phyloP scores from a whole-genome alignment of 192 early-diverging fungal species.

The Coemansia sp. region DNA sequence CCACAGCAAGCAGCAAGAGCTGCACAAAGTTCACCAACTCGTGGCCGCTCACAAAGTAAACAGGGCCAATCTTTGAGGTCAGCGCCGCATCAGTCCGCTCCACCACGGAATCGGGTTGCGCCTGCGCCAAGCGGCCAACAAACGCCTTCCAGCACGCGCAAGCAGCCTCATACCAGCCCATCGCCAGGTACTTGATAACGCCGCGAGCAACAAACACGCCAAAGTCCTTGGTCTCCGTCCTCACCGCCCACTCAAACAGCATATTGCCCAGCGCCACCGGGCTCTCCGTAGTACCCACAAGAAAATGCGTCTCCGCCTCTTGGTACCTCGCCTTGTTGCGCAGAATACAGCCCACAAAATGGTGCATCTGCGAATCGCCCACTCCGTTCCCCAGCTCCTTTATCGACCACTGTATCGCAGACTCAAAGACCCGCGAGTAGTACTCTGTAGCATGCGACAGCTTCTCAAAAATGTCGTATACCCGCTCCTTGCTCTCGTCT shows the following conservation, averaged over 20 bases:
- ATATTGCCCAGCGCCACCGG: conserved; percentile 70
- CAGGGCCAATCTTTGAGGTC: conserved; percentile 49
- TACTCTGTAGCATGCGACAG: conserved; percentile 57
- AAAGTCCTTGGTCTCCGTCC: conserved; percentile 59
- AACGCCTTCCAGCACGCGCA: conserved; percentile 55
- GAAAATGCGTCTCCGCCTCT: conserved; percentile 82
- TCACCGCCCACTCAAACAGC: conserved; percentile 72
- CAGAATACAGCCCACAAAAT: conserved; percentile 45
- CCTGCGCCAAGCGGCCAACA: conserved; percentile 25
- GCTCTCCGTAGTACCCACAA: conserved; percentile 81
- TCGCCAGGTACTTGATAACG: conserved; percentile 72
- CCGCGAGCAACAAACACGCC: conserved; percentile 78
- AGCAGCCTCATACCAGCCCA: conserved; percentile 56
- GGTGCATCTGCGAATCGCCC: conserved; percentile 49
- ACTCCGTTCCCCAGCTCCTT: conserved; percentile 17
- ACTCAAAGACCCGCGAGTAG: conserved; percentile 45
- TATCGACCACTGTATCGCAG: conserved; percentile 51
- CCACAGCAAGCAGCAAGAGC: conserved; percentile 63
- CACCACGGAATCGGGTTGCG: conserved; percentile 10
- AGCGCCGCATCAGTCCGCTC: conserved; percentile 26
- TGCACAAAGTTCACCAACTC: conserved; percentile 66
- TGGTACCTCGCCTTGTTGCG: conserved; percentile 65
- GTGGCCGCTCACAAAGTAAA: conserved; percentile 45
- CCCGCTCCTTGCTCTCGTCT: conserved; percentile 63
- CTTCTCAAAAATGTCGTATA: conserved; percentile 64